Base-by-base conservation (phyloP, 1,139 yeast species). In the Eremothecium gossypii region DNA sequence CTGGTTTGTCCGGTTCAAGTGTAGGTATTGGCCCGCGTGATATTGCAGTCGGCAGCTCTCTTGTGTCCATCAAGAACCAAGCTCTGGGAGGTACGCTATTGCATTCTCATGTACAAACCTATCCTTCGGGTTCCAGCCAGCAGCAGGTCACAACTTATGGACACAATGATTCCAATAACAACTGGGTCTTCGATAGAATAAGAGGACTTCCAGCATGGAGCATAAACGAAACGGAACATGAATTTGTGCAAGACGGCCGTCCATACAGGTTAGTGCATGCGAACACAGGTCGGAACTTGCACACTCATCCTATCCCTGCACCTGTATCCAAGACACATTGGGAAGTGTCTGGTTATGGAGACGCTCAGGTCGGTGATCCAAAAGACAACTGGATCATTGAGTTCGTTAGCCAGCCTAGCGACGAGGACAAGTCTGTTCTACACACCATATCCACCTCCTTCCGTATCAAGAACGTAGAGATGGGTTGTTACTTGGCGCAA, bases 341-440 rank as follows among this genome's bases (percentile, higher is more conserved):
- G 65, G 99, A 91, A 69, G 97, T 91, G 34, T 84, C 97, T 36
- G 79, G 94, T 60, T 93, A 93, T 62, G 98, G 98, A 60, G 84
- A 89, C 65, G 65, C 71, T 55, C 76, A 86, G 8, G 64, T 83
- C 57, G 98, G 98, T 53, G 98, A 93, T 64, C 70, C 68, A 39
- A 89, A 89, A 69, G 98, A 91, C 64, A 79, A 91, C 67, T 93
- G 98, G 98, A 64, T 82, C 42, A 77, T 91, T 40, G 98, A 93
- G 67, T 74, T 89, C 57, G 82, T 75, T 54, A 91, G 85, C 55
- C 89, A 82, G 62, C 70, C 74, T 37, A 84, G 89, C 47, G 53
- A 63, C 36, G 96, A 87, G 64, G 81, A 82, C 58, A 72, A 74
- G 55, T 38, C 58, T 9, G 70, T 74, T 49, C 65, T 91, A 45